Evolutionary conservation across 345 rosid genomes (phyloP).

Genomic region (Raphanus sativus): DNA sequence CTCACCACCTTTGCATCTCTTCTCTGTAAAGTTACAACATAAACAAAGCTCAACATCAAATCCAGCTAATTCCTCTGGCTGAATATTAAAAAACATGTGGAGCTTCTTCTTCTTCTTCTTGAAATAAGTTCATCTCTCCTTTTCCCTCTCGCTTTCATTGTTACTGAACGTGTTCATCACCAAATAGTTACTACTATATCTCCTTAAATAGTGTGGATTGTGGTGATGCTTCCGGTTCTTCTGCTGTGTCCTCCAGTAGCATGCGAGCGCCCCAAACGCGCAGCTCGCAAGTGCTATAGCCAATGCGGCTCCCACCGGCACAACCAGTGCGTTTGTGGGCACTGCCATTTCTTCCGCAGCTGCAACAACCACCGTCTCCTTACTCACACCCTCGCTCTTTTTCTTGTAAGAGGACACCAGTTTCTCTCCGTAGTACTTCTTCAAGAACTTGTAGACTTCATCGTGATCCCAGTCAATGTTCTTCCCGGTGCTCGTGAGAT

Average conservation of each 20-base stretch:
- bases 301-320: slow-evolving; percentile 93
- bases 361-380: slow-evolving; percentile 42
- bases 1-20: slow-evolving; percentile 32
- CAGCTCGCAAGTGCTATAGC: slow-evolving; percentile 97
- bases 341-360: slow-evolving; percentile 58
- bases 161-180: slow-evolving; percentile 42
- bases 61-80: slow-evolving; percentile 17
- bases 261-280: slow-evolving; percentile 93
- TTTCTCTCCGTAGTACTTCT: slow-evolving; percentile 59
- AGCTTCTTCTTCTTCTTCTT: slow-evolving; percentile 23
- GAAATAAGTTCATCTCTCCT: slow-evolving; percentile 32
- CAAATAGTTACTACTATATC: slow-evolving; percentile 57
- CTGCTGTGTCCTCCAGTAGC: slow-evolving; percentile 96
- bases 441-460: slow-evolving; percentile 76
- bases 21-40: slow-evolving; percentile 35
- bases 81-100: slow-evolving; percentile 12
- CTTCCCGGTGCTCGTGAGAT: slow-evolving; percentile 39
- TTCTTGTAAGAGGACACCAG: slow-evolving; percentile 70
- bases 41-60: slow-evolving; percentile 21
- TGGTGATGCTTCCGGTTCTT: slow-evolving; percentile 93
- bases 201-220: slow-evolving; percentile 82
- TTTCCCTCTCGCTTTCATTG: slow-evolving; percentile 39
- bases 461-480: slow-evolving; percentile 66
- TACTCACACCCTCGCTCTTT: slow-evolving; percentile 41
- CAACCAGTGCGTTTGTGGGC: slow-evolving; percentile 73